These are phyloP conservation scores for Auricularia heimuer DNA, from an alignment of 768 basidiomycete genomes.

Conservation along the genomic window DNA sequence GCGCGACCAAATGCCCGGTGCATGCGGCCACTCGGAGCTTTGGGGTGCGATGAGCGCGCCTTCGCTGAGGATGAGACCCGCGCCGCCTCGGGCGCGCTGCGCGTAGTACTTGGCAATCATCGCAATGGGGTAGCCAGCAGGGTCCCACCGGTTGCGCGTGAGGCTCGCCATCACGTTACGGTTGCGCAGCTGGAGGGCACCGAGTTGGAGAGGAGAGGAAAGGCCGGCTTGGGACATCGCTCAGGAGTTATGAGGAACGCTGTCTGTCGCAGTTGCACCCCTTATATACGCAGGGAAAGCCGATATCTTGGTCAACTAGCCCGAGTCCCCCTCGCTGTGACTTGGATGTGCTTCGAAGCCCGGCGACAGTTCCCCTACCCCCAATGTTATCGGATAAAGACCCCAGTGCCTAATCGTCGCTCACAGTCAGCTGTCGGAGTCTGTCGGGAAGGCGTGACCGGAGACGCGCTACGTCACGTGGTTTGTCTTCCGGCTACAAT, in stretches of 20 bases:
- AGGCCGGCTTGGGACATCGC: background rate
- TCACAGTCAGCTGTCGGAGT: too few relatives aligned
- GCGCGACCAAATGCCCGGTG: constrained; percentile 18
- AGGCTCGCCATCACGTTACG: constrained; percentile 32
- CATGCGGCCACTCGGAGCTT: constrained; percentile 3
- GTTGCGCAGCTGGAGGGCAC: constrained; percentile 28
- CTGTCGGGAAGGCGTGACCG: too few relatives aligned
- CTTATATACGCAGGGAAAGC: too few relatives aligned
- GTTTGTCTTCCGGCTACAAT: too few relatives aligned
- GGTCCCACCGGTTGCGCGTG: constrained; percentile 31
- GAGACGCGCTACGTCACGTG: too few relatives aligned
- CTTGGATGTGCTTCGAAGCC: too few relatives aligned
- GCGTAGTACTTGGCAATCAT: constrained; percentile 33
- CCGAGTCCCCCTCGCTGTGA: too few relatives aligned
- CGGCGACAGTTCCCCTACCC: too few relatives aligned
- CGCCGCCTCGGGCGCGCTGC: constrained; percentile 30
- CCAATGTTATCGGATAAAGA: background rate
- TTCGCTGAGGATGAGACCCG: constrained; percentile 33
- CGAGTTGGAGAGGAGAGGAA: constrained; percentile 24
- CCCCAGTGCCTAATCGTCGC: too few relatives aligned
- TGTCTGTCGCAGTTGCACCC: too few relatives aligned
- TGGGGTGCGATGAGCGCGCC: constrained; percentile 29
- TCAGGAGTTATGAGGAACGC: too few relatives aligned
- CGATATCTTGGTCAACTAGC: too few relatives aligned
- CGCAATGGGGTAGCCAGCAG: constrained; percentile 28